These are phyloP conservation scores for Gastrodia elata DNA, from an alignment of 106 monocot genomes.

Conservation along the genomic window DNA sequence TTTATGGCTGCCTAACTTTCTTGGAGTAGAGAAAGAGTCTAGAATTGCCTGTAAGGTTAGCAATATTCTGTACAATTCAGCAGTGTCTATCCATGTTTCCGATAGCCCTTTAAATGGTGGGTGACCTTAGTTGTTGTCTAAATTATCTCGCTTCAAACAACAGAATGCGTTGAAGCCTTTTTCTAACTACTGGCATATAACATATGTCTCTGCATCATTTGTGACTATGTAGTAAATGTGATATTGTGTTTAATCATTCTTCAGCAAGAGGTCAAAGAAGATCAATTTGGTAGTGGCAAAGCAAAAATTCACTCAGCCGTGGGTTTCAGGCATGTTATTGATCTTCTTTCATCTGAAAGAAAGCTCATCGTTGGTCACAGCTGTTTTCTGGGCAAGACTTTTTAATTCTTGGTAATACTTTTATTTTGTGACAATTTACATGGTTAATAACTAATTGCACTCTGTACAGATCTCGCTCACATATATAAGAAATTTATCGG, in stretches of 20 bases:
- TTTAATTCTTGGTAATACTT: neutral
- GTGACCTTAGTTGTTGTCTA: neutral
- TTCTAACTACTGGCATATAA: neutral
- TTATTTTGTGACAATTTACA: slow-evolving; percentile 4
- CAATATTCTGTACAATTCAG: neutral
- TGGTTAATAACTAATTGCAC: slow-evolving; percentile 13
- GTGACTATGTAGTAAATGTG: neutral
- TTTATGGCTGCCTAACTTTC: neutral
- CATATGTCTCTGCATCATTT: neutral
- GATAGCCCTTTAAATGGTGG: neutral
- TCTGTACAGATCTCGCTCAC: slow-evolving; percentile 74
- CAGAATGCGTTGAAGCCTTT: neutral
- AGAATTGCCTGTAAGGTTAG: neutral
- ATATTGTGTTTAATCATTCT: neutral
- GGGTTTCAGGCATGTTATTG: slow-evolving; percentile 92
- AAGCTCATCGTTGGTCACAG: slow-evolving; percentile 94
- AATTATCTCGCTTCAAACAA: neutral
- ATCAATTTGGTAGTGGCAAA: slow-evolving; percentile 28
- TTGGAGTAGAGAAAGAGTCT: neutral
- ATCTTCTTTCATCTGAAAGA: slow-evolving; percentile 66
- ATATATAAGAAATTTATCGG: slow-evolving; percentile 71
- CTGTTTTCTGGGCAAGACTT: slow-evolving; percentile 70
- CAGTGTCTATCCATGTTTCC: neutral
- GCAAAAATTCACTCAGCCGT: slow-evolving; percentile 50
- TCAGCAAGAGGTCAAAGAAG: slow-evolving; percentile 64